Conservation (phyloP, 768 basidiomycete genomes). For the Hypholoma sublateritium region DNA sequence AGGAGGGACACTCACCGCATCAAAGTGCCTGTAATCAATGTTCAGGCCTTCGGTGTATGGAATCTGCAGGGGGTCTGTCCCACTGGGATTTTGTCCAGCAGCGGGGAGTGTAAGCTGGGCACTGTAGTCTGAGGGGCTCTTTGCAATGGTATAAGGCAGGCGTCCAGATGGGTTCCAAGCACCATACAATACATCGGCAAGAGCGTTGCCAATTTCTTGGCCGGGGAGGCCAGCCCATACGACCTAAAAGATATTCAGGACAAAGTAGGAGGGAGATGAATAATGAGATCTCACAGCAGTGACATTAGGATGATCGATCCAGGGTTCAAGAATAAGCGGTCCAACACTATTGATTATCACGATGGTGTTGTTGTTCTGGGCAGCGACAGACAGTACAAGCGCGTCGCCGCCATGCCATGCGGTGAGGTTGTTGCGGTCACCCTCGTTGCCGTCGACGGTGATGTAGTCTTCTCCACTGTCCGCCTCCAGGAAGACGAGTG, state of each 20-base stretch:
- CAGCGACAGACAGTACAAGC: constrained; percentile 67
- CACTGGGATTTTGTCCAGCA: constrained; percentile 16
- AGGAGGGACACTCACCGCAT: constrained; percentile 46
- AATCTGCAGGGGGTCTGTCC: constrained; percentile 43
- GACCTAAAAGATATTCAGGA: constrained; percentile 29
- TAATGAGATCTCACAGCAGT: constrained; percentile 51
- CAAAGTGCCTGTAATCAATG: constrained; percentile 76
- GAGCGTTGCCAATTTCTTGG: constrained; percentile 65
- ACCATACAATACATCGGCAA: constrained; percentile 75
- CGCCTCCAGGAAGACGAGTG: constrained; percentile 78
- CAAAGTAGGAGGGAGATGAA: constrained; percentile 14
- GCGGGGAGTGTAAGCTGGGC: constrained; percentile 46
- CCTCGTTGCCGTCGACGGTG: constrained; percentile 75
- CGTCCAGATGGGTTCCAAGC: constrained; percentile 66
- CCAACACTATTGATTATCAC: constrained; percentile 68
- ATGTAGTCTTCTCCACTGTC: constrained; percentile 87
- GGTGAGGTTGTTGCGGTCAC: constrained; percentile 69
- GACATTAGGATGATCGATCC: constrained; percentile 74
- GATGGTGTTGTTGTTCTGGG: constrained; percentile 68
- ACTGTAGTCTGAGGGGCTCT: constrained; percentile 54
- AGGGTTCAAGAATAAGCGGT: constrained; percentile 58
- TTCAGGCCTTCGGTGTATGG: constrained; percentile 61
- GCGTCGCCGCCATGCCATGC: constrained; percentile 74
- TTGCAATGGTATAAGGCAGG: constrained; percentile 77
- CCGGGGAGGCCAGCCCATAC: constrained; percentile 72